These are phyloP conservation scores for Schoenoplectus tabernaemontani DNA, from an alignment of 202 grass and related monocot genomes.

Conservation along the genomic window DNA sequence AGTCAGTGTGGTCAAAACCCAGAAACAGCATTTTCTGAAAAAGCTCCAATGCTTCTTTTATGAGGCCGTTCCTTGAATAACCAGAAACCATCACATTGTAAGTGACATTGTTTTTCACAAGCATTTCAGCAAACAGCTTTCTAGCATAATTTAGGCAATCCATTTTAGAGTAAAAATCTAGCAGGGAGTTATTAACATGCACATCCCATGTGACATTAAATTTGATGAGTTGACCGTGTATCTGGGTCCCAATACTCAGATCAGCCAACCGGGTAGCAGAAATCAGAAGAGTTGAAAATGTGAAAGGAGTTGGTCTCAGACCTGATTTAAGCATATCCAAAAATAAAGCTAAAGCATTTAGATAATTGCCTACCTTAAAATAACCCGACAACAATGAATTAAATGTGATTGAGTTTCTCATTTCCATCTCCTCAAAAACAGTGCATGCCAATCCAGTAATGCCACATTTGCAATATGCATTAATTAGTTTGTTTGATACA, in stretches of 20 bases:
- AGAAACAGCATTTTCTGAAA: conserved; percentile 52
- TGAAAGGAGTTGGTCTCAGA: conserved; percentile 39
- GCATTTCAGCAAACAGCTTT: conserved; percentile 59
- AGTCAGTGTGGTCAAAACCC: conserved; percentile 40
- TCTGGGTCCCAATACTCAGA: conserved; percentile 41
- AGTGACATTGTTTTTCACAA: conserved; percentile 59
- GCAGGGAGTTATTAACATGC: conserved; percentile 66
- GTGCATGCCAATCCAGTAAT: conserved; percentile 17
- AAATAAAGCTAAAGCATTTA: conserved; percentile 46
- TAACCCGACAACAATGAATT: conserved; percentile 73
- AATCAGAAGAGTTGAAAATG: conserved; percentile 54
- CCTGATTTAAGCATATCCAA: conserved; percentile 27
- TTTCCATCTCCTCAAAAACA: conserved; percentile 45
- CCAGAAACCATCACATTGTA: conserved; percentile 71
- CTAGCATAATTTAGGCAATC: conserved; percentile 36
- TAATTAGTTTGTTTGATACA: conserved; percentile 63
- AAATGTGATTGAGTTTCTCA: conserved; percentile 62
- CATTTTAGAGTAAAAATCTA: conserved; percentile 87
- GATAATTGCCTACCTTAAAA: conserved; percentile 53
- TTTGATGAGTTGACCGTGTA: conserved; percentile 51
- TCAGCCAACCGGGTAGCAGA: conserved; percentile 39
- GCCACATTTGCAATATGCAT: conserved; percentile 82
- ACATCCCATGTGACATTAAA: conserved; percentile 42
- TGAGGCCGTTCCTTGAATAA: conserved; percentile 45
- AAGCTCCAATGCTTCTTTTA: conserved; percentile 28